Base-by-base conservation (phyloP, 169 alveolate species). In the Perkinsus olseni region DNA sequence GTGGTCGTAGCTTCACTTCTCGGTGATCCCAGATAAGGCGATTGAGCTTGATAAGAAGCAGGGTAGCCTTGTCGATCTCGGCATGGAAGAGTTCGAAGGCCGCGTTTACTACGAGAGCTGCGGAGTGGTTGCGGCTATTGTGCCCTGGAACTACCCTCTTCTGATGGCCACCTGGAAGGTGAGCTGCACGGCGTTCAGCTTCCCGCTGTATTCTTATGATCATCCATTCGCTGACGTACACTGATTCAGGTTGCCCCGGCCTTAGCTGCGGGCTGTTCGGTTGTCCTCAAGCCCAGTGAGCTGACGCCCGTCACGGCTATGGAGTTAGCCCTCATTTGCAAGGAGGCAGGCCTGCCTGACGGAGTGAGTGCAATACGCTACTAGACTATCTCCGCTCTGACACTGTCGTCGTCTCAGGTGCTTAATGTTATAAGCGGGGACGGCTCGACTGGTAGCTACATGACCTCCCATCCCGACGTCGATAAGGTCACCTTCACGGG, bases 121-220 rank as follows among this genome's bases (percentile, higher is more conserved):
- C 40, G 98, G 97, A 50, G 97, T 97, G 13, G 96, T 93, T 17
- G 98, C 96, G 40, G 96, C 94, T 51, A 96, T 97, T 50, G 94
- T 95, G 39, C 98, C 98, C 90, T 97, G 98, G 98, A 97, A 97
- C 94, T 96, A 95, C 93, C 98, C 98, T 50, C 92, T 96, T 28
- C 91, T 95, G 28, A 96, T 96, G 97, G 93, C 94, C n/a, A 96
- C 96, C 0, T 95, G 95, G 97, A 96, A 96, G 94, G 82, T 96
- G 38, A 3, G 28, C 34, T 4, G 4, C 82, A 21, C 10, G 17
- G 28, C 82, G 13, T 21, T 28, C 28, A 13, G 82, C n/a, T n/a
- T n/a, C n/a, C n/a, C n/a, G n/a, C n/a, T n/a, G n/a, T n/a, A n/a
- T n/a, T n/a, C n/a, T n/a, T n/a, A n/a, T n/a, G n/a, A n/a, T n/a